Conservation (phyloP, 495 filamentous ascomycete species). For the Cercophora scortea region DNA sequence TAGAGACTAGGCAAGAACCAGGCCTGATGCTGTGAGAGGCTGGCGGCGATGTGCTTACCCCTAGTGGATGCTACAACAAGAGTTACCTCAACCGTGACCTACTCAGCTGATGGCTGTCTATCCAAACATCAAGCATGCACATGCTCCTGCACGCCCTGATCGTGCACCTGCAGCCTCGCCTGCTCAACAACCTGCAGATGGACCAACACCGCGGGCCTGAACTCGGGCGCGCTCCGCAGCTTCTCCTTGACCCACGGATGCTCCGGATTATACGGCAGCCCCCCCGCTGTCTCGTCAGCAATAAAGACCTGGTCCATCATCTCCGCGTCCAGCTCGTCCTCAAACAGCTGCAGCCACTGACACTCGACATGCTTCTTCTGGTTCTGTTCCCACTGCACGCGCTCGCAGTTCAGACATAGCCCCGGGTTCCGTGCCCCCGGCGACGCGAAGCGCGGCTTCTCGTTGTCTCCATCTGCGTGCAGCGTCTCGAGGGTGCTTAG, state of each 20-base stretch:
- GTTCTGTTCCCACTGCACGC: constrained; percentile 6
- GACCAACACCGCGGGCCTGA: constrained; percentile 5
- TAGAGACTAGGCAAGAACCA: too few relatives aligned
- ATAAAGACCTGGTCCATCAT: background rate
- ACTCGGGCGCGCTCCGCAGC: constrained; percentile 3
- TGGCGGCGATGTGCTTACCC: too few relatives aligned
- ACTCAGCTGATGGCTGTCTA: too few relatives aligned
- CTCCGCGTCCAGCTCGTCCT: constrained; percentile 1
- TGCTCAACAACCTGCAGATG: background rate
- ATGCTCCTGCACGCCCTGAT: too few relatives aligned
- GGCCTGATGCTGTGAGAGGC: too few relatives aligned
- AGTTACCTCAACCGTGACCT: too few relatives aligned
- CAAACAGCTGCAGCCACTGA: constrained; percentile 4
- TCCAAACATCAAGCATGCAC: too few relatives aligned
- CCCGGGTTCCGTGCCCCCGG: constrained; percentile 1
- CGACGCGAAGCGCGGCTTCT: background rate
- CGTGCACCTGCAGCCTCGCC: background rate
- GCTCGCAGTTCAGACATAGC: constrained; percentile 8
- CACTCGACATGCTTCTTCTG: background rate
- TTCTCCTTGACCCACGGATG: constrained; percentile 9
- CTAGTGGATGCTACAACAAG: too few relatives aligned
- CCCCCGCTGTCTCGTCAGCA: background rate
- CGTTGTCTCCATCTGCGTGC: background rate
- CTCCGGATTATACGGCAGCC: background rate
- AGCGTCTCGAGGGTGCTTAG: background rate